Conservation (phyloP, 2,329 filamentous ascomycete species). For the Fusarium secorum region DNA sequence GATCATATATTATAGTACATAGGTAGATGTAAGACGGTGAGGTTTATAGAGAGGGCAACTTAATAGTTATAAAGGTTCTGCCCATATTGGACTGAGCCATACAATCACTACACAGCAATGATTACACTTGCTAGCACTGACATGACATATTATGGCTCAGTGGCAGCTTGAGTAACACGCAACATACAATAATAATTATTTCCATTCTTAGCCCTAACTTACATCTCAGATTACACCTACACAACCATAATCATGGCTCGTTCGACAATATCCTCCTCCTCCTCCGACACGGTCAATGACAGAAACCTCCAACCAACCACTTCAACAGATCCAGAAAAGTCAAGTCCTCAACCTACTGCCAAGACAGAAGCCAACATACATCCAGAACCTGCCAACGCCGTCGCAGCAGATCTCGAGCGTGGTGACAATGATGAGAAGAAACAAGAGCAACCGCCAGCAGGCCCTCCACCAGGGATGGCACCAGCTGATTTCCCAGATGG, state of each 20-base stretch:
- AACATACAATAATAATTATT: not conserved
- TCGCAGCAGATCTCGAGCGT: constrained; percentile 42
- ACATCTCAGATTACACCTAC: not conserved
- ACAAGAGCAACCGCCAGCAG: constrained; percentile 21
- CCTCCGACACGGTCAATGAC: constrained; percentile 40
- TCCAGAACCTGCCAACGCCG: constrained; percentile 44
- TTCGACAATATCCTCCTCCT: constrained; percentile 39
- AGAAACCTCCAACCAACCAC: constrained; percentile 11
- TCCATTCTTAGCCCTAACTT: not conserved
- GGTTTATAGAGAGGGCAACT: not conserved
- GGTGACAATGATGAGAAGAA: constrained; percentile 21
- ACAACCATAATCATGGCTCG: constrained; percentile 28
- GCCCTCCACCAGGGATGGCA: constrained; percentile 47
- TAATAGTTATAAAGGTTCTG: not conserved
- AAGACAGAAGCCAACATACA: constrained; percentile 26
- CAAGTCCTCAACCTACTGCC: constrained; percentile 7
- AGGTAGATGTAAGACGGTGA: not conserved
- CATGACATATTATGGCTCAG: not conserved
- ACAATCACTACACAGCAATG: not conserved
- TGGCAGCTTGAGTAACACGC: not conserved
- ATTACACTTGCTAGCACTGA: not conserved
- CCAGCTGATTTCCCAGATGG: constrained; percentile 67
- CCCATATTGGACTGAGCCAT: not conserved
- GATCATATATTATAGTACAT: not conserved
- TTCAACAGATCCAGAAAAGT: constrained; percentile 18